A percentile compares a stretch with the other conserved stretches of the same genome.
These are phyloP conservation scores for Flaveria sonorensis DNA, from an alignment of 129 eudicot genomes.

Conservation along the genomic window DNA sequence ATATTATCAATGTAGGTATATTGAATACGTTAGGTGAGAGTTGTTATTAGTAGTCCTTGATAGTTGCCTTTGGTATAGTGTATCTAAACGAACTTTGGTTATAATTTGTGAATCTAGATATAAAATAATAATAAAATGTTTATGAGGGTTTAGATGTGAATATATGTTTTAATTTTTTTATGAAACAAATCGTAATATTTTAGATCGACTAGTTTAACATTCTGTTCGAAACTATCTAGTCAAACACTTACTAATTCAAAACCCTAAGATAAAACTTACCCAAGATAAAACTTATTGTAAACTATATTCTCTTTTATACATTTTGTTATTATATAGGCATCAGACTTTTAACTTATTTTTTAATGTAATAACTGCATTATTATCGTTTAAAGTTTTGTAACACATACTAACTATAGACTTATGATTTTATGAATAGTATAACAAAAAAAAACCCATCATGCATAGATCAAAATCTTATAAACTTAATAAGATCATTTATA, in stretches of 20 bases:
- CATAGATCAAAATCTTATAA: not conserved
- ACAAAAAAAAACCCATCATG: not conserved
- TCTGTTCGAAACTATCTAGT: not conserved
- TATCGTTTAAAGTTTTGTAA: not conserved
- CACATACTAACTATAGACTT: not conserved
- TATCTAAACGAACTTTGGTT: conserved; percentile 2
- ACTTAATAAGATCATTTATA: not conserved
- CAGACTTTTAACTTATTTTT: not conserved
- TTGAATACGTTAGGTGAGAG: conserved; percentile 33
- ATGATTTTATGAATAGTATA: not conserved
- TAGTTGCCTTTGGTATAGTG: conserved; percentile 20
- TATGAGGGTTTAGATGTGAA: not conserved
- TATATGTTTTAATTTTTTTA: too few species aligned
- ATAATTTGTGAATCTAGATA: not conserved
- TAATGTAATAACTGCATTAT: not conserved
- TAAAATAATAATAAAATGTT: not conserved
- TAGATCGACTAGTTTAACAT: not conserved
- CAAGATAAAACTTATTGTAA: not conserved
- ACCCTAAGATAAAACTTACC: not conserved
- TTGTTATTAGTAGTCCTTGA: conserved; percentile 15
- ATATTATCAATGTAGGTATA: conserved; percentile 15
- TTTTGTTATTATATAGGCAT: too few species aligned
- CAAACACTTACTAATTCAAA: not conserved
- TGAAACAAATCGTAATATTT: not conserved
- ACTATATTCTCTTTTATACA: too few species aligned